These are phyloP conservation scores for Seiridium unicorne DNA, from an alignment of 2,329 filamentous ascomycete species.

Conservation along the genomic window DNA sequence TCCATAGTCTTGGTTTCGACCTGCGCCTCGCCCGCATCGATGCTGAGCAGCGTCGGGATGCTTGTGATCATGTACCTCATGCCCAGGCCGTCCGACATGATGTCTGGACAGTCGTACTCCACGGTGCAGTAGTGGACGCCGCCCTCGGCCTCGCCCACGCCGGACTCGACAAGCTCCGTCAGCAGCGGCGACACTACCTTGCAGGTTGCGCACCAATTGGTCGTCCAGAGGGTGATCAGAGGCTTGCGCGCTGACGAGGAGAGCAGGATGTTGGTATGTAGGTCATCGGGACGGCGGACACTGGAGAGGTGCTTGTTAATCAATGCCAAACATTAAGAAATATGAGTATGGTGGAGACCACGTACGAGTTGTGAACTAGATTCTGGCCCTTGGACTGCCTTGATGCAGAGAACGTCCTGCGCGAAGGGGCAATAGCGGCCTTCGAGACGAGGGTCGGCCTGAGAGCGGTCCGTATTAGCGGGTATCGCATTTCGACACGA, in stretches of 20 bases:
- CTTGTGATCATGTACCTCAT: slow-evolving; percentile 57
- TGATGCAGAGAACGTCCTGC: slow-evolving; percentile 26
- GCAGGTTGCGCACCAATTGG: slow-evolving; percentile 57
- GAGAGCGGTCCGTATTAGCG: slow-evolving; percentile 6
- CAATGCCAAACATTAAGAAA: not conserved
- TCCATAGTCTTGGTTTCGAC: slow-evolving; percentile 48
- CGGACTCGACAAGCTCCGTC: slow-evolving; percentile 44
- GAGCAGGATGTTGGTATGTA: slow-evolving; percentile 54
- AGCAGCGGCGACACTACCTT: slow-evolving; percentile 48
- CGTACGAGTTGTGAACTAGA: slow-evolving; percentile 39
- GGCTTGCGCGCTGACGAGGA: slow-evolving; percentile 52
- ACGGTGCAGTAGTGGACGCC: slow-evolving; percentile 53
- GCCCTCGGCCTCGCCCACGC: slow-evolving; percentile 54
- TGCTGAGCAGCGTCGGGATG: slow-evolving; percentile 57
- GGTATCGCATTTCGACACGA: slow-evolving; percentile 1
- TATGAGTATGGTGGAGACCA: slow-evolving; percentile 1
- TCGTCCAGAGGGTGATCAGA: slow-evolving; percentile 60
- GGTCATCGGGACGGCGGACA: slow-evolving; percentile 52
- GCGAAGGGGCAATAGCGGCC: not conserved
- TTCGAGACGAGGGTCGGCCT: slow-evolving; percentile 8
- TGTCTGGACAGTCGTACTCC: slow-evolving; percentile 57
- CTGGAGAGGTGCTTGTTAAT: slow-evolving; percentile 27
- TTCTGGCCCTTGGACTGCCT: slow-evolving; percentile 28
- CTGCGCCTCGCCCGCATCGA: slow-evolving; percentile 54
- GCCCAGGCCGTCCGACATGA: slow-evolving; percentile 47